Base-by-base conservation (phyloP, 176 grass and related monocot species). In the Echinochloa phyllopogon region DNA sequence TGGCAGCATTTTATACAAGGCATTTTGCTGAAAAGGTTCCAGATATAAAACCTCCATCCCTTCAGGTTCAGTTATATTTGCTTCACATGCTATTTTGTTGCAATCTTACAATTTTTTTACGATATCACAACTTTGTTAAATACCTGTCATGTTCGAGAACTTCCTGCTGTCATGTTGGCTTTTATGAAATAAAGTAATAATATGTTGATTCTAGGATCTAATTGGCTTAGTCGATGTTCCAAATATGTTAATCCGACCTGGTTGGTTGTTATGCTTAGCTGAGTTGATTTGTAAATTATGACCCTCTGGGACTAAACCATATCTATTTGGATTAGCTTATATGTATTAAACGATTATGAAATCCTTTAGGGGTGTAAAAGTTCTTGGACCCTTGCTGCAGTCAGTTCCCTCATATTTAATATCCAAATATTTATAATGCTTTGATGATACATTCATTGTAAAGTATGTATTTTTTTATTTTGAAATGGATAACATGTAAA, bases 1-100 rank as follows among this genome's bases (percentile, higher is more conserved):
- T 98, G 83, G 95, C 95, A 88, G 93, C 95, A 86, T 98, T 98
- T 93, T 98, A 98, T 84, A 98, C 95, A 38, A 92, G 95, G 76
- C 90, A 95, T 65, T 95, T 98, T 88, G 93, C 95, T 63, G 93
- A 98, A 83, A 98, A 93, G 89, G 85, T 98, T 90, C 84, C 82
- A 12, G 87, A 93, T 73, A 90, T 98, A 86, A 93, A 95, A 74
- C 72, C 93, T 88, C 95, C 95, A 87, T 95, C 86, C 88, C 91
- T 98, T 48, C 95, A 98, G 93, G 95, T 98, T 96, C 69, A 67
- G 65, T 77, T 59, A 66, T 83, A 76, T 87, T 44, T 83, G 8
- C 41, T 73, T 42, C 8, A 3, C 14, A 87, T 69, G 5, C 65
- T 53, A 11, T 81, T 83, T 72, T 89, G 6, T 75, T 67, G n/a